phyloP scores from a whole-genome alignment of 1,139 yeast genomes.

The Suhomyces wounanorum region DNA sequence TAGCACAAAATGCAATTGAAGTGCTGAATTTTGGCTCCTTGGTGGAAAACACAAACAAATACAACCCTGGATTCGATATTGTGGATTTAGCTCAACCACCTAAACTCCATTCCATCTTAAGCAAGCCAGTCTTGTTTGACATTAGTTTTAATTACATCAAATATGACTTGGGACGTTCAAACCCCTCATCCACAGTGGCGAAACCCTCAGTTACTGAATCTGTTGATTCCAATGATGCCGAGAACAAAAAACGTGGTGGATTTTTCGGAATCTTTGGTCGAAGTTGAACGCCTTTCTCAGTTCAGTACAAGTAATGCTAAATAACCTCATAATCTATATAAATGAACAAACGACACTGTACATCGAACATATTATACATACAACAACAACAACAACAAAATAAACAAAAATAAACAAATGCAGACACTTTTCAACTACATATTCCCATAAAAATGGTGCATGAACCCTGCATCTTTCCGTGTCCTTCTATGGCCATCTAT shows the following conservation, averaged over 20 bases:
- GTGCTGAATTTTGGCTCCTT: conserved; percentile 21
- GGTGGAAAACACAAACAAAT: conserved; percentile 53
- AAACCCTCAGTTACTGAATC: conserved; percentile 9
- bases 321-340: background rate
- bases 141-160: conserved; percentile 80
- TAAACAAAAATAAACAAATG: too few relatives aligned
- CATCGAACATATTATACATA: too few relatives aligned
- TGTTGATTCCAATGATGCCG: conserved; percentile 17
- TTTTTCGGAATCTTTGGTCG: conserved; percentile 48
- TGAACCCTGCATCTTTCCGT: too few relatives aligned
- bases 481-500: too few relatives aligned
- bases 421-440: too few relatives aligned
- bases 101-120: conserved; percentile 55
- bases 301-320: background rate
- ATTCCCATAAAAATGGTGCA: too few relatives aligned
- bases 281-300: background rate
- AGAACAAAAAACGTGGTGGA: conserved; percentile 38
- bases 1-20: conserved; percentile 50
- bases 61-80: conserved; percentile 44
- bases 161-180: conserved; percentile 33
- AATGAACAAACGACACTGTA: too few relatives aligned
- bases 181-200: conserved; percentile 12
- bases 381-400: too few relatives aligned
- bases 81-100: conserved; percentile 50
- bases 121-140: conserved; percentile 90